These are phyloP conservation scores for Taphrina confusa DNA, from an alignment of 1,139 yeast genomes.

Conservation along the genomic window DNA sequence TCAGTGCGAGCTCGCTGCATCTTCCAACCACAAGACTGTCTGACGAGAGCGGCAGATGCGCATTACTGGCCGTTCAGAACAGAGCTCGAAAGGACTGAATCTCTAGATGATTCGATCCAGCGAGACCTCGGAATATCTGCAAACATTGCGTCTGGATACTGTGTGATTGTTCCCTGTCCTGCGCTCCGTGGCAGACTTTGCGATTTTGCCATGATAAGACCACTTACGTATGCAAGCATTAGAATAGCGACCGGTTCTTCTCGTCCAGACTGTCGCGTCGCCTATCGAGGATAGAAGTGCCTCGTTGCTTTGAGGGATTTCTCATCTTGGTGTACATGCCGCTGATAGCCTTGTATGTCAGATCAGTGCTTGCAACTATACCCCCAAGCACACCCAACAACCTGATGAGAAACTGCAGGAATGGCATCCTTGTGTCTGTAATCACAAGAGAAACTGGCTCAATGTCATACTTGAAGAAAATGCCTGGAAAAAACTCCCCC, in stretches of 20 bases:
- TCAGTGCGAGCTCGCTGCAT: too few relatives aligned
- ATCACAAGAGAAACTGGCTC: slow-evolving; percentile 78
- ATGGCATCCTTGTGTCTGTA: slow-evolving; percentile 70
- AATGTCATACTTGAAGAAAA: slow-evolving; percentile 79
- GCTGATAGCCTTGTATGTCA: slow-evolving; percentile 43
- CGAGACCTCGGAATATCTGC: too few relatives aligned
- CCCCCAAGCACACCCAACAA: slow-evolving; percentile 82
- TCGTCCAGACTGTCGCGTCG: slow-evolving; percentile 20
- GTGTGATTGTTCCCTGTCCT: too few relatives aligned
- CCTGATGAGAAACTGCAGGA: slow-evolving; percentile 73
- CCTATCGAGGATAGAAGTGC: slow-evolving; percentile 10
- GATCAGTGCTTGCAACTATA: slow-evolving; percentile 54
- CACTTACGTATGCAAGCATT: too few relatives aligned
- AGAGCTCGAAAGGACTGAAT: too few relatives aligned
- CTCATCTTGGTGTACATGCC: slow-evolving; percentile 9
- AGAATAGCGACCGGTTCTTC: slow-evolving; percentile 5
- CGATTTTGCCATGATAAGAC: too few relatives aligned
- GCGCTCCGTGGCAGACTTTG: too few relatives aligned
- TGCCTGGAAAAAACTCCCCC: slow-evolving; percentile 59
- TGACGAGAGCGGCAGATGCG: too few relatives aligned
- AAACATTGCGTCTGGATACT: too few relatives aligned
- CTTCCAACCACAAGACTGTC: too few relatives aligned
- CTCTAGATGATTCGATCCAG: too few relatives aligned
- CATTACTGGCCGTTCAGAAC: too few relatives aligned
- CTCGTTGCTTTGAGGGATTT: slow-evolving; percentile 2